phyloP scores from a whole-genome alignment of 2,329 filamentous ascomycete species.

The Xenosphaeropsis pyriputrescens region DNA sequence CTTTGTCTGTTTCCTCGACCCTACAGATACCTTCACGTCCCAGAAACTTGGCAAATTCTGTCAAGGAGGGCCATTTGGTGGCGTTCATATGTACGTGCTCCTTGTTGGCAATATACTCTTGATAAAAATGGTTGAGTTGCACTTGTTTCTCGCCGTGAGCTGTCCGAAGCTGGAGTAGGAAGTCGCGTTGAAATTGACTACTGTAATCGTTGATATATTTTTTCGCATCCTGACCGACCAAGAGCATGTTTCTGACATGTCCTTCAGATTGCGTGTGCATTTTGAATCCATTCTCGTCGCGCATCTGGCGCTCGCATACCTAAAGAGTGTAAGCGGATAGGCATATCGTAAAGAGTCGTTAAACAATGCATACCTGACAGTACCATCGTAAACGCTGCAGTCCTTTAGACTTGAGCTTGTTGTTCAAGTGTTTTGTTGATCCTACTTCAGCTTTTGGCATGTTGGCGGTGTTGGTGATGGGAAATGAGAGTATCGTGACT shows the following conservation, averaged over 20 bases:
- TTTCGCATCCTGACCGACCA: constrained; percentile 76
- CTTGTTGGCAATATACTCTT: constrained; percentile 80
- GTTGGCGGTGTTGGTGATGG: constrained; percentile 19
- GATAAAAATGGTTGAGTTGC: constrained; percentile 85
- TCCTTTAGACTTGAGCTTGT: constrained; percentile 76
- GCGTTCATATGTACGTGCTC: constrained; percentile 89
- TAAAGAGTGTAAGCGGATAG: constrained; percentile 21
- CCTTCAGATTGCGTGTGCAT: constrained; percentile 75
- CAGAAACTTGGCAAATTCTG: constrained; percentile 79
- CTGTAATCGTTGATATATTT: constrained; percentile 74
- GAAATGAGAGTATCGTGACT: too few relatives aligned
- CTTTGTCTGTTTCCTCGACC: constrained; percentile 83
- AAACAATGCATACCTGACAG: constrained; percentile 41
- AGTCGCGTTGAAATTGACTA: constrained; percentile 68
- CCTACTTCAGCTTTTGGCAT: constrained; percentile 93
- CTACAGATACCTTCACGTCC: constrained; percentile 77
- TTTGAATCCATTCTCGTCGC: constrained; percentile 85
- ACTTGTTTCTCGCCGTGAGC: constrained; percentile 85
- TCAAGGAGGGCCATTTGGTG: constrained; percentile 76
- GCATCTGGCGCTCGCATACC: constrained; percentile 61
- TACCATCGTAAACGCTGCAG: constrained; percentile 80
- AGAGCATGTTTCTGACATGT: constrained; percentile 78
- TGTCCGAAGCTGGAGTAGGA: constrained; percentile 62
- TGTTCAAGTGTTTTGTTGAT: constrained; percentile 77
- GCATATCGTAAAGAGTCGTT: background rate